Evolutionary conservation across 129 eudicot genomes (phyloP).

Genomic region (Chrysanthemum lavandulifolium): DNA sequence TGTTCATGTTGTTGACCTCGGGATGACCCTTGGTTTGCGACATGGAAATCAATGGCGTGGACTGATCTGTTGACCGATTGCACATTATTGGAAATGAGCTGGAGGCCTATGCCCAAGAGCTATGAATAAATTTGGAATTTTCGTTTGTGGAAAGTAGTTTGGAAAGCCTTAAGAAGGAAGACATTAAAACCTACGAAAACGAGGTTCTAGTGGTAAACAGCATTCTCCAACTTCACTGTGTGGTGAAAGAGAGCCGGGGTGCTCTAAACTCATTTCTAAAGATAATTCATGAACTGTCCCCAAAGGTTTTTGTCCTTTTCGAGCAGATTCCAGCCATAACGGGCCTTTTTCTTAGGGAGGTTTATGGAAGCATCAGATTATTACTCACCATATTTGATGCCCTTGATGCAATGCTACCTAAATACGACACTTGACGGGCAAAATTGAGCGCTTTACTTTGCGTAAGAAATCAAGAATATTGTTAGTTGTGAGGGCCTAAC

Average conservation of each 20-base stretch:
- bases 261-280: constrained; percentile 47
- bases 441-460: constrained; percentile 53
- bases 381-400: constrained; percentile 53
- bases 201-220: constrained; percentile 46
- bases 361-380: constrained; percentile 55
- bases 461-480: constrained; percentile 57
- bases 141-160: constrained; percentile 41
- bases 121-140: constrained; percentile 37
- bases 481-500: constrained; percentile 46
- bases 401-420: constrained; percentile 54
- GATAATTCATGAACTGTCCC: constrained; percentile 42
- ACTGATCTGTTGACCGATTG: constrained; percentile 34
- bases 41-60: constrained; percentile 52
- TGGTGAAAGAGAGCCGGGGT: constrained; percentile 59
- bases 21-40: constrained; percentile 50
- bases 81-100: constrained; percentile 40
- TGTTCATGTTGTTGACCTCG: constrained; percentile 55
- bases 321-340: constrained; percentile 60
- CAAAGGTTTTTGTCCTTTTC: constrained; percentile 39
- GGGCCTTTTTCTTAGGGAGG: constrained; percentile 61
- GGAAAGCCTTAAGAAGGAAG: constrained; percentile 39
- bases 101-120: constrained; percentile 33
- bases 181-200: constrained; percentile 32
- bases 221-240: constrained; percentile 46
- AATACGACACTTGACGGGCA: constrained; percentile 49